Base-by-base conservation (phyloP, 805 yeast genomes). In the Lipomyces yamadae region DNA sequence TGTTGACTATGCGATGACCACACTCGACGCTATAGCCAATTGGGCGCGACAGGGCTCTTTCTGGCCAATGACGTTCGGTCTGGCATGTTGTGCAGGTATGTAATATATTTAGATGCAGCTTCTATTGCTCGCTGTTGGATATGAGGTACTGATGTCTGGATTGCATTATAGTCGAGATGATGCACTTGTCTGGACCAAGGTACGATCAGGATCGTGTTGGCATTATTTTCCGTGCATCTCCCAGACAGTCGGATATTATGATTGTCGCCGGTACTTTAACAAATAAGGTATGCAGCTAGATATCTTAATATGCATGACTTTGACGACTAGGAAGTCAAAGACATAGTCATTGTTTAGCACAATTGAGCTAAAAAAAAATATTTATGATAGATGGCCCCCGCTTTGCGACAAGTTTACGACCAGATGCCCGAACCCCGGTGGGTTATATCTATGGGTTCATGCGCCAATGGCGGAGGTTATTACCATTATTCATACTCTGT, bases 391-490 rank as follows among this genome's bases (percentile, higher is more conserved):
- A 91, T 91, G 97, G 96, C 96, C 1, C 97, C 97, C 53, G 95
- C 95, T 33, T 82, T 91, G 78, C 88, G 97, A 82, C 95, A 90
- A 81, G 96, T 91, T 42, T 91, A 91, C 79, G 97, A 91, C 79
- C 97, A 91, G 80, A 91, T 91, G 96, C 92, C 97, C 45, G 95
- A 89, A 73, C 97, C 97, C 58, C 87, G 93, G 80, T 91, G 96
- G 96, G 97, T 91, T 61, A 91, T 91, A 74, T 89, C 95, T 65
- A 91, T 91, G 97, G 97, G 97, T 59, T 88, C 94, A 6, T 91
- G 97, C 81, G 97, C 97, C 70, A 91, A 91, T 77, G 97, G 97
- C 70, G 97, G 97, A 68, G 97, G 97, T 42, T 91, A 91, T 80
- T 91, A 91, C 81, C 96, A 91, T 79, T 91, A 91, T 80, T 89